phyloP scores from a whole-genome alignment of 2,329 filamentous ascomycete genomes.

The Sporothrix humicola region DNA sequence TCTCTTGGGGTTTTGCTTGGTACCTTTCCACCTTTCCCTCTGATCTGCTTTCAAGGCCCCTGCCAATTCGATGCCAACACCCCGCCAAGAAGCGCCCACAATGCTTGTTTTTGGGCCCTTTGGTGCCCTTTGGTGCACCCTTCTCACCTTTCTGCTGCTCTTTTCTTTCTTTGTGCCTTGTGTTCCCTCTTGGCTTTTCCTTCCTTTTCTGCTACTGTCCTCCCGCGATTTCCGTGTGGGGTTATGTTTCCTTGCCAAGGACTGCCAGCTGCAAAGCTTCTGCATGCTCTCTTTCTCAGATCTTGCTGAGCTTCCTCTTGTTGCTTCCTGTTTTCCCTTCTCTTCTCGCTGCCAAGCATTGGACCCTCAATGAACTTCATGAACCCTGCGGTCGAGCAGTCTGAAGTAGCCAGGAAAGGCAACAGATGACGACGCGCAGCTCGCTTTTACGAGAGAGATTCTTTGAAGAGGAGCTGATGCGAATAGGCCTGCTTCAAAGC shows the following conservation, averaged over 20 bases:
- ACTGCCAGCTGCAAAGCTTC: slow-evolving; percentile 1
- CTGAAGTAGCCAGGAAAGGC: slow-evolving; percentile 14
- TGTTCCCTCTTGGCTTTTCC: too few species aligned
- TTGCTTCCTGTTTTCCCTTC: too few species aligned
- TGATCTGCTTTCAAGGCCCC: neutral
- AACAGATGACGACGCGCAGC: slow-evolving; percentile 24
- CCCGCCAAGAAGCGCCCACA: slow-evolving; percentile 12
- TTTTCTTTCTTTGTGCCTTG: neutral
- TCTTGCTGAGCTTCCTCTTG: neutral
- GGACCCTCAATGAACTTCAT: neutral
- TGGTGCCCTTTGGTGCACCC: neutral
- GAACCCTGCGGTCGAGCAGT: neutral
- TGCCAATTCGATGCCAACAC: slow-evolving; percentile 18
- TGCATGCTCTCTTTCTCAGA: neutral
- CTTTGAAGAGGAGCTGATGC: neutral
- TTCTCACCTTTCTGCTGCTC: neutral
- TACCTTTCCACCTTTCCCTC: neutral
- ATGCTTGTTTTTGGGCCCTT: slow-evolving; percentile 21
- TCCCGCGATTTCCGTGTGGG: neutral
- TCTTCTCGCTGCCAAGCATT: slow-evolving; percentile 13
- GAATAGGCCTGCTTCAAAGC: neutral
- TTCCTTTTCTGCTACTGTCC: neutral
- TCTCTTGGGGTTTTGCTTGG: neutral
- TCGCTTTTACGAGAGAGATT: neutral
- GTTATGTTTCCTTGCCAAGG: slow-evolving; percentile 10